Conservation (phyloP, 768 basidiomycete genomes). For the Mycena olivaceomarginata region DNA sequence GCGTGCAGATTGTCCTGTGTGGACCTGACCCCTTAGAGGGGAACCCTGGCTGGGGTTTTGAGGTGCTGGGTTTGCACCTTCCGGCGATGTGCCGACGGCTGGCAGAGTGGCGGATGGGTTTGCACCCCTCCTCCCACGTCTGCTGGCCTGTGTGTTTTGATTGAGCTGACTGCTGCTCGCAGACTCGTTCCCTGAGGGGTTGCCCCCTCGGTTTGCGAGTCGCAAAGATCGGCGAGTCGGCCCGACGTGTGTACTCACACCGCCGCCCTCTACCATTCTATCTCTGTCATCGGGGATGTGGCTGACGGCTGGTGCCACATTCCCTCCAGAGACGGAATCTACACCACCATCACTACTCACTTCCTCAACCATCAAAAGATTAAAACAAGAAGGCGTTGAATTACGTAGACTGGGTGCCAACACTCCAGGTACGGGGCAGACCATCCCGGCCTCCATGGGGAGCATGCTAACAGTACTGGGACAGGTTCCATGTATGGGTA, state of each 20-base stretch:
- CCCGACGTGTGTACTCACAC: slow-evolving; percentile 1
- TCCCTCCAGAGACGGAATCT: slow-evolving; percentile 24
- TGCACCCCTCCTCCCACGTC: neutral
- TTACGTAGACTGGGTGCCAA: slow-evolving; percentile 2
- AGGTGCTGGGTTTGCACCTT: neutral
- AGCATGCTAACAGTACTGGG: slow-evolving; percentile 15
- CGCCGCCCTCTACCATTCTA: slow-evolving; percentile 7
- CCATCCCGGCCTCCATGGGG: slow-evolving; percentile 11
- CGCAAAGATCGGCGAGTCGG: neutral
- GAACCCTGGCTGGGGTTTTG: neutral
- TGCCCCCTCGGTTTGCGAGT: neutral
- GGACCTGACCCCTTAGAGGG: neutral
- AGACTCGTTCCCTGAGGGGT: neutral
- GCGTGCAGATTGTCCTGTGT: neutral
- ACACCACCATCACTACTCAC: slow-evolving; percentile 14
- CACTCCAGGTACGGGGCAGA: slow-evolving; percentile 19
- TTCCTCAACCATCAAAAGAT: slow-evolving; percentile 27
- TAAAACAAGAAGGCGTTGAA: slow-evolving; percentile 8
- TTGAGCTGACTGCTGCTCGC: neutral
- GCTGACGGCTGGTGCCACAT: slow-evolving; percentile 1
- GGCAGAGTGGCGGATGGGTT: neutral
- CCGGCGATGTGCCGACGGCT: neutral
- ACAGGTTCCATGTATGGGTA: neutral
- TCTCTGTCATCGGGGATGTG: slow-evolving; percentile 23
- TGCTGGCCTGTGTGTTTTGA: neutral